Conservation (phyloP, 2,329 filamentous ascomycete species). For the Cladosporium phlei region DNA sequence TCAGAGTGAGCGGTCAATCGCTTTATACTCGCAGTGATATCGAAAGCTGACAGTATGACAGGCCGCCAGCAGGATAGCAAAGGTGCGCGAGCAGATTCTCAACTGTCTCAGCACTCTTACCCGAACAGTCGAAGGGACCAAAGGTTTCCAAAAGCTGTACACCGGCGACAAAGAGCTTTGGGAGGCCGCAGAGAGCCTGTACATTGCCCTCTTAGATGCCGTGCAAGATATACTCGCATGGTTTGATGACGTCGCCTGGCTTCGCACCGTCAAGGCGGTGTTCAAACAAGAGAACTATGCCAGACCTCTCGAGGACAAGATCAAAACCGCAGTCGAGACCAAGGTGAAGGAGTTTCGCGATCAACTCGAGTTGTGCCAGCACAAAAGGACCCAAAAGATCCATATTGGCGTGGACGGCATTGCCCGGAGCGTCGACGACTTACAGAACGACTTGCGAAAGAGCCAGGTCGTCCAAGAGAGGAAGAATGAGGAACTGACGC, state of each 20-base stretch:
- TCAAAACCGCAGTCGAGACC: constrained; percentile 7
- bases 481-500: not conserved
- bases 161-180: not conserved
- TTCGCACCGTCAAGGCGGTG: not conserved
- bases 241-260: constrained; percentile 5
- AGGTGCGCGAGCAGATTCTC: constrained; percentile 2
- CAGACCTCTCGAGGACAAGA: constrained; percentile 2
- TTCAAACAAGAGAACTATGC: constrained; percentile 5
- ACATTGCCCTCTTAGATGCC: constrained; percentile 1
- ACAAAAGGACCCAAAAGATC: not conserved
- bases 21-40: not conserved
- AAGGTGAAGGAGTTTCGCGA: constrained; percentile 6
- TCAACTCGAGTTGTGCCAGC: constrained; percentile 2
- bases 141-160: constrained; percentile 1
- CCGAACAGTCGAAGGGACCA: constrained; percentile 3
- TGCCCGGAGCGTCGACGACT: not conserved
- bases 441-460: not conserved
- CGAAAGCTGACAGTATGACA: not conserved
- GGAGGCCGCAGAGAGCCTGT: constrained; percentile 1
- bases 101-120: not conserved
- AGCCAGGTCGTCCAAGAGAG: not conserved
- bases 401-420: constrained; percentile 3
- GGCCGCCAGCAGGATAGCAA: not conserved
- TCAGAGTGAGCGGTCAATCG: not conserved
- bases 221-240: constrained; percentile 8